These are phyloP conservation scores for Litchi chinensis DNA, from an alignment of 345 rosid genomes.

Conservation along the genomic window DNA sequence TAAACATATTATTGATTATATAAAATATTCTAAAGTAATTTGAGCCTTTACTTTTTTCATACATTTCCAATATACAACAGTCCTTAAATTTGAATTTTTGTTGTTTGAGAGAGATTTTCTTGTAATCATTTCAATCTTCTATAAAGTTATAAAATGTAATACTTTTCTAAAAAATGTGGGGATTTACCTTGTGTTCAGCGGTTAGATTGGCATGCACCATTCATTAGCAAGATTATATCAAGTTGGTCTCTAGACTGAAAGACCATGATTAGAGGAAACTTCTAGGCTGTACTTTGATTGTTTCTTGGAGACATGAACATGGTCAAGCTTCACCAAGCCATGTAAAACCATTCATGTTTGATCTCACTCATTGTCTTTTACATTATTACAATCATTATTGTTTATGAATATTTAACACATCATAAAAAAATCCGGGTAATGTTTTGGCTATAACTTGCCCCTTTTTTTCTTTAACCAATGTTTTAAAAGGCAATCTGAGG, in stretches of 20 bases:
- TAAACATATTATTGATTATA: background rate
- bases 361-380: background rate
- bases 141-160: background rate
- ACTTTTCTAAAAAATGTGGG: background rate
- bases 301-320: background rate
- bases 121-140: background rate
- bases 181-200: background rate
- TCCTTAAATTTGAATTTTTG: background rate
- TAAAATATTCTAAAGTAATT: too few species aligned
- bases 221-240: background rate
- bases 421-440: background rate
- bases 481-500: too few species aligned
- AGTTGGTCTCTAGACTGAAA: background rate
- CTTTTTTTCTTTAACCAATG: too few species aligned
- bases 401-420: too few species aligned
- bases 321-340: background rate
- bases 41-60: background rate
- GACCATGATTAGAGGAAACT: background rate
- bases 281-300: background rate
- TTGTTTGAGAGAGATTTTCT: background rate
- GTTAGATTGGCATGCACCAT: background rate
- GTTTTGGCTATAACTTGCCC: background rate
- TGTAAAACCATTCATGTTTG: background rate
- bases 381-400: background rate
- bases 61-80: background rate